Conservation (phyloP, 1,284 basidiomycete species). For the Pterula multifida region DNA sequence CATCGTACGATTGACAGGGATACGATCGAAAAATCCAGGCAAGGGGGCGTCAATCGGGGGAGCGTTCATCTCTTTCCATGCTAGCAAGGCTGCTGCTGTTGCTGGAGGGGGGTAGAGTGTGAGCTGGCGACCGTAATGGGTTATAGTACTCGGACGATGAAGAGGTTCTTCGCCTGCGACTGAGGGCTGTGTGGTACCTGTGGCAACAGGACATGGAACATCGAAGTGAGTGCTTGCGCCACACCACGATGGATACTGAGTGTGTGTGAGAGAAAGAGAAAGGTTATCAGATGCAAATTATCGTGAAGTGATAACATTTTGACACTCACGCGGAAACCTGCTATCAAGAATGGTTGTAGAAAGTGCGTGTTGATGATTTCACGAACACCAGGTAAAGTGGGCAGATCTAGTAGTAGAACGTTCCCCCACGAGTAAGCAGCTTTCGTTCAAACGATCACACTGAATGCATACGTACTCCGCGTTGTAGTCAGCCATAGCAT, state of each 20-base stretch:
- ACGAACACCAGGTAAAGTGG: slow-evolving; percentile 7
- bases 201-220: slow-evolving; percentile 25
- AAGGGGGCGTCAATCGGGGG: slow-evolving; percentile 18
- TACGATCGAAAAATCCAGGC: slow-evolving; percentile 11
- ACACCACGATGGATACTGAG: slow-evolving; percentile 26
- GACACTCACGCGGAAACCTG: slow-evolving; percentile 22
- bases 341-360: slow-evolving; percentile 18
- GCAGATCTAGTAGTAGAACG: background rate
- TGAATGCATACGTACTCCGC: slow-evolving; percentile 31
- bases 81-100: slow-evolving; percentile 24
- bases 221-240: slow-evolving; percentile 22
- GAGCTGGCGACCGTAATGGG: slow-evolving; percentile 27
- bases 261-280: slow-evolving; percentile 5
- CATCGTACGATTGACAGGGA: slow-evolving; percentile 22
- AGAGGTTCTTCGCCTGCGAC: slow-evolving; percentile 17
- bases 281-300: background rate
- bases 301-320: background rate
- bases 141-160: slow-evolving; percentile 20
- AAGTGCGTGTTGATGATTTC: slow-evolving; percentile 10
- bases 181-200: slow-evolving; percentile 10
- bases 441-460: too few relatives aligned
- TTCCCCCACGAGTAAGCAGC: background rate
- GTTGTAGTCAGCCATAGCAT: slow-evolving; percentile 42
- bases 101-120: slow-evolving; percentile 26
- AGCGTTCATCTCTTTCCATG: slow-evolving; percentile 24